Percentiles rank a stretch among this genome's conserved stretches.
Evolutionary conservation across 2,329 filamentous ascomycete species (phyloP).

Genomic region (Dendrostoma leiphaemia): DNA sequence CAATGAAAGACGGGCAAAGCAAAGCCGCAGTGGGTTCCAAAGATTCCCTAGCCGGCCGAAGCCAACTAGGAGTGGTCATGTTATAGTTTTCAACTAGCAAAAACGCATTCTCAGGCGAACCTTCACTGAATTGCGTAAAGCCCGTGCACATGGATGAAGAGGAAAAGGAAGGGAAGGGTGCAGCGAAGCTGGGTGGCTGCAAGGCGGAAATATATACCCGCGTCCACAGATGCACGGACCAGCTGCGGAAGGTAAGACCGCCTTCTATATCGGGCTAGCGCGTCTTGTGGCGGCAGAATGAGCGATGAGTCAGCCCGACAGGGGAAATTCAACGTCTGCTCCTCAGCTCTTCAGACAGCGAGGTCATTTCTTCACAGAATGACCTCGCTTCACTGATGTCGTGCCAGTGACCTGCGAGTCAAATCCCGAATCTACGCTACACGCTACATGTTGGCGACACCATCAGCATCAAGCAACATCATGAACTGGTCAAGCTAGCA

Average conservation of each 20-base stretch:
- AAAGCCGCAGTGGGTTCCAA: too few relatives aligned
- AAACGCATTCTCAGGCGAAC: slow-evolving; percentile 84
- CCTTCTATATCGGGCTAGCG: background rate
- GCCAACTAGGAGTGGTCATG: slow-evolving; percentile 73
- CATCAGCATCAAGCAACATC: too few relatives aligned
- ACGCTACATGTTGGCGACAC: too few relatives aligned
- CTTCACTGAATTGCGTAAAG: slow-evolving; percentile 83
- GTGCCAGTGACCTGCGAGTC: too few relatives aligned
- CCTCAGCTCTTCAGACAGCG: background rate
- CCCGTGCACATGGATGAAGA: slow-evolving; percentile 67
- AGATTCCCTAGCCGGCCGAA: slow-evolving; percentile 75
- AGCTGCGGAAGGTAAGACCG: too few relatives aligned
- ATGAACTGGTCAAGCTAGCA: too few relatives aligned
- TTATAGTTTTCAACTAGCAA: slow-evolving; percentile 89
- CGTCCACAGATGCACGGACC: background rate
- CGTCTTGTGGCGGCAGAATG: background rate
- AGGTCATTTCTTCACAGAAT: too few relatives aligned
- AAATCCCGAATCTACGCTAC: too few relatives aligned
- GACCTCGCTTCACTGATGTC: background rate
- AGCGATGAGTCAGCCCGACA: background rate
- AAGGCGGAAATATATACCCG: slow-evolving; percentile 16
- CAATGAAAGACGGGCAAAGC: too few relatives aligned
- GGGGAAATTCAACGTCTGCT: background rate
- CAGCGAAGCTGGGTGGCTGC: slow-evolving; percentile 14
- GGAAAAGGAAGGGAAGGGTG: slow-evolving; percentile 37